These are phyloP conservation scores for Exsudoporus frostii DNA, from an alignment of 768 basidiomycete genomes.

Conservation along the genomic window DNA sequence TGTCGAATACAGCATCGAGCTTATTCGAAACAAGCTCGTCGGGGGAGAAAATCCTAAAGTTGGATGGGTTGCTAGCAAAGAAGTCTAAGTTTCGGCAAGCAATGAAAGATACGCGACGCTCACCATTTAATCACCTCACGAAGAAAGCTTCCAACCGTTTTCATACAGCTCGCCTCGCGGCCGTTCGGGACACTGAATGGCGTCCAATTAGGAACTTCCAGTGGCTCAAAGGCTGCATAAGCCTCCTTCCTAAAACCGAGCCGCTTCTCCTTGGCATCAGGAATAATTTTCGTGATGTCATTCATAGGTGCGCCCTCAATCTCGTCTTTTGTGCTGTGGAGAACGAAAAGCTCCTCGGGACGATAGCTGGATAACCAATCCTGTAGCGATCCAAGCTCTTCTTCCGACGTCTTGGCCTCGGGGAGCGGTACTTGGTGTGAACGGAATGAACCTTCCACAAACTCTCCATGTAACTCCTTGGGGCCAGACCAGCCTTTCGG, in stretches of 20 bases:
- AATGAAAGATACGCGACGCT: constrained; percentile 14
- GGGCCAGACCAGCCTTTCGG: constrained; percentile 82
- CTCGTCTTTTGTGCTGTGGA: neutral
- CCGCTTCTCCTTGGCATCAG: constrained; percentile 51
- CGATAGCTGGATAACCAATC: constrained; percentile 74
- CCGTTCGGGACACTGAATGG: constrained; percentile 50
- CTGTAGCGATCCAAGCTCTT: constrained; percentile 62
- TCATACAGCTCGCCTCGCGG: constrained; percentile 73
- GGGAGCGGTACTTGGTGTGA: constrained; percentile 90
- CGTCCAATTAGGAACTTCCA: constrained; percentile 67
- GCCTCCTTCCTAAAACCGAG: constrained; percentile 70
- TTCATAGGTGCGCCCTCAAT: constrained; percentile 48
- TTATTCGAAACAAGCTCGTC: constrained; percentile 89
- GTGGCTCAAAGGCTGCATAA: constrained; percentile 57
- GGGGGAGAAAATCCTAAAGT: constrained; percentile 88
- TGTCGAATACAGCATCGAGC: constrained; percentile 74
- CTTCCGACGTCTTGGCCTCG: constrained; percentile 56
- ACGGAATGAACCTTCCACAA: constrained; percentile 77
- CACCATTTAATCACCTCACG: constrained; percentile 55
- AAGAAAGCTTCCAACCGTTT: constrained; percentile 57
- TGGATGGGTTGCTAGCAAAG: constrained; percentile 58
- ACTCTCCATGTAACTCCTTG: constrained; percentile 60
- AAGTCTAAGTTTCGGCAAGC: neutral
- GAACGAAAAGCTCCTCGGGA: constrained; percentile 64
- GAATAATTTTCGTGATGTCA: constrained; percentile 59